These are phyloP conservation scores for Prunus yedoensis DNA, from an alignment of 331 rosid species.

Conservation along the genomic window DNA sequence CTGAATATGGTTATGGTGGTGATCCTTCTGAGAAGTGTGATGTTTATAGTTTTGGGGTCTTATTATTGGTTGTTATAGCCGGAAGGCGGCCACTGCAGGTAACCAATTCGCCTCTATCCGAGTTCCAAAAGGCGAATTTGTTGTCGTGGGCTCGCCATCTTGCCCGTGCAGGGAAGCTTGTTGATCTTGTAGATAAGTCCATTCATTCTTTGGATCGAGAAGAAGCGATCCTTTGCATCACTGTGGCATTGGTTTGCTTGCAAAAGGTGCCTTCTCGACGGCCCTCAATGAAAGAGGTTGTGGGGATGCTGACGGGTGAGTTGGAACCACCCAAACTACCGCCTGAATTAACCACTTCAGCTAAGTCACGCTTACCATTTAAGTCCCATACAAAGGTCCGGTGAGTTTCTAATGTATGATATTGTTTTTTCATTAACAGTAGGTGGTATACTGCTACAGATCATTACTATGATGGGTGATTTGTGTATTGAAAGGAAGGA, in stretches of 20 bases:
- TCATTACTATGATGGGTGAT: slow-evolving; percentile 21
- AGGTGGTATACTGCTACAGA: slow-evolving; percentile 23
- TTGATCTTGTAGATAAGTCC: slow-evolving; percentile 78
- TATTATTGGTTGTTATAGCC: slow-evolving; percentile 72
- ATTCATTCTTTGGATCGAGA: slow-evolving; percentile 55
- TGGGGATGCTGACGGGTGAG: slow-evolving; percentile 77
- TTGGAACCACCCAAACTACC: slow-evolving; percentile 74
- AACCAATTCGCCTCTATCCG: slow-evolving; percentile 70
- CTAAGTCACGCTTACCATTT: slow-evolving; percentile 65
- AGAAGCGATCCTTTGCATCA: slow-evolving; percentile 81
- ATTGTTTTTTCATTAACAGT: background rate
- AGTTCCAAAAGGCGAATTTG: slow-evolving; percentile 80
- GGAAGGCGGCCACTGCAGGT: slow-evolving; percentile 97
- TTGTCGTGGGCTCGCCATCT: slow-evolving; percentile 90
- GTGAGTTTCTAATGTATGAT: slow-evolving; percentile 38
- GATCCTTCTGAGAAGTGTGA: slow-evolving; percentile 85
- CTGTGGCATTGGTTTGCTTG: slow-evolving; percentile 79
- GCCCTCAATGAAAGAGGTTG: slow-evolving; percentile 85
- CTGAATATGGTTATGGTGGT: slow-evolving; percentile 77
- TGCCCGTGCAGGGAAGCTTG: slow-evolving; percentile 77
- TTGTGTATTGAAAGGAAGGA: slow-evolving; percentile 12
- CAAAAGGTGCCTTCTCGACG: slow-evolving; percentile 75
- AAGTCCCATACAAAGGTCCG: slow-evolving; percentile 54
- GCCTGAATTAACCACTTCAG: slow-evolving; percentile 66
- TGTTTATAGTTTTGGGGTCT: slow-evolving; percentile 86